Base-by-base conservation (phyloP, 805 yeast genomes). In the Barnettozyma californica region DNA sequence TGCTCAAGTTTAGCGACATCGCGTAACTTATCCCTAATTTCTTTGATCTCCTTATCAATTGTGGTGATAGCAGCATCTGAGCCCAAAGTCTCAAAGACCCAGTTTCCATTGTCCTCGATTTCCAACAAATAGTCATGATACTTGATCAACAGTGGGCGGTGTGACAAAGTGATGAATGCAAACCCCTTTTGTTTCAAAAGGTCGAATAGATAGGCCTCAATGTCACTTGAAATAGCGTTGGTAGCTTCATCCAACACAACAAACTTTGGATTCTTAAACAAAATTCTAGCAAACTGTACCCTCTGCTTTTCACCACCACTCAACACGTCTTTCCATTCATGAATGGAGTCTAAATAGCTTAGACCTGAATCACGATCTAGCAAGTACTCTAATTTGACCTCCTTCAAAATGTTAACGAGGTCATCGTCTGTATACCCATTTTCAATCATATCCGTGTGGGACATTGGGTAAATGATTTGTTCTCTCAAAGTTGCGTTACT, bases 221-320 rank as follows among this genome's bases (percentile, higher is more conserved):
- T 87, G 65, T 90, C 97, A 41, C 84, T 84, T 45, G 89, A 80
- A 11, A 90, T 90, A 1, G 97, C 97, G 62, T 89, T 87, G 4
- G 97, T 90, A n/a, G 95, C 87, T 67, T 90, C 97, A 67, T 90
- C 97, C 52, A 90, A 74, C 2, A 90, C 80, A 4, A 90, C 89
- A 65, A 87, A 87, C 62, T 78, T 76, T 43, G 96, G 96, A 46
- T 78, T 77, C 62, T 85, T 87, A 69, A 84, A 88, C 56, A 90
- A 68, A 2, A 90, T 78, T 57, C 97, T 75, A 0, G 97, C 96
- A 70, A 90, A 86, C 65, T 88, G 81, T 64, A 90, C 77, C 62
- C 96, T 80, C 70, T 90, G 97, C 67, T 88, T 84, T 65, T 90
- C 97, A 49, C 97, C 97, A n/a, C 97, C 97, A 66, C 94, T 84